Conservation (phyloP, 306 rosid genomes). For the Cucumis melo region DNA sequence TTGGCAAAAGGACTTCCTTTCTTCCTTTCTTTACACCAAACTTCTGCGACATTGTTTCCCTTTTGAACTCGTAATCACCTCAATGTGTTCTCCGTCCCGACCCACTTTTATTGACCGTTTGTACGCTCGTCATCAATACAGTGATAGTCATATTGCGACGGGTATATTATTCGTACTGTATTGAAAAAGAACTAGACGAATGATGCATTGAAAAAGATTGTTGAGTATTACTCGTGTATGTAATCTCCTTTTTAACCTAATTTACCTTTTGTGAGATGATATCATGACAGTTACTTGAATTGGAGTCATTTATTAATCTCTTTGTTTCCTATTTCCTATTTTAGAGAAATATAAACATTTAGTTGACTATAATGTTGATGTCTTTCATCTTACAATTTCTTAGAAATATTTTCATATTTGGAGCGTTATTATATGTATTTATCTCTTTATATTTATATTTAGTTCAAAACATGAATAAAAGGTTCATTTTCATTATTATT, state of each 20-base stretch:
- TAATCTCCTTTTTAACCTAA: neutral
- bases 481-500: too few relatives aligned
- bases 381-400: too few relatives aligned
- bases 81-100: neutral
- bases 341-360: too few relatives aligned
- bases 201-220: neutral
- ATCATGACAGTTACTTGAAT: too few relatives aligned
- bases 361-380: too few relatives aligned
- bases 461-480: too few relatives aligned
- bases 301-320: too few relatives aligned
- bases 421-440: too few relatives aligned
- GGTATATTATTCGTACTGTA: neutral
- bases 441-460: too few relatives aligned
- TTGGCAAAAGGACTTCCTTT: neutral
- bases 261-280: too few relatives aligned
- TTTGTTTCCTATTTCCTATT: too few relatives aligned
- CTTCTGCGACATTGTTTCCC: neutral
- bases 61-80: neutral
- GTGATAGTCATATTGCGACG: neutral
- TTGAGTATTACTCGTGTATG: neutral
- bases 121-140: neutral
- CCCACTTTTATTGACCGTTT: neutral
- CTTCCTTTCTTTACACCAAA: constrained; percentile 2
- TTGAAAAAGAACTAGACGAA: neutral
- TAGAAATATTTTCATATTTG: too few relatives aligned